These are phyloP conservation scores for Isoetes engelmannii DNA, from an alignment of 83 land plant genomes.

Conservation along the genomic window DNA sequence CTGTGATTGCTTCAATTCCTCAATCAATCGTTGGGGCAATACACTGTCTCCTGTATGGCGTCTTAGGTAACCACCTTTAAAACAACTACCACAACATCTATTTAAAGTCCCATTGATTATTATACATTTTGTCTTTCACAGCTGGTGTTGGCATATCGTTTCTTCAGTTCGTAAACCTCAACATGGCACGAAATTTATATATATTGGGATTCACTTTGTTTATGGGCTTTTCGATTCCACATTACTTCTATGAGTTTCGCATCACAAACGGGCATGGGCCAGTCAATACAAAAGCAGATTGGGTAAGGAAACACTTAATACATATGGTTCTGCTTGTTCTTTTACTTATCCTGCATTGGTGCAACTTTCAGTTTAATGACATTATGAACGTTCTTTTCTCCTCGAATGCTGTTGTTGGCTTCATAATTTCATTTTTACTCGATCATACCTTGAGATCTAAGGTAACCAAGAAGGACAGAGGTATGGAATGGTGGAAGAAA, in stretches of 20 bases:
- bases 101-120: too few species aligned
- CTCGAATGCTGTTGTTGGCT: constrained; percentile 51
- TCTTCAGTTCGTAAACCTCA: constrained; percentile 55
- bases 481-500: constrained; percentile 62
- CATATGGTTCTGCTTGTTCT: not conserved
- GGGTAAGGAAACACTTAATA: constrained; percentile 39
- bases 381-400: constrained; percentile 58
- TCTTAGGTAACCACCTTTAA: constrained; percentile 56
- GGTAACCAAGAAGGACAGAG: constrained; percentile 62
- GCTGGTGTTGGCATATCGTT: not conserved
- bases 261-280: constrained; percentile 43
- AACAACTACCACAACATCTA: too few species aligned
- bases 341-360: constrained; percentile 2
- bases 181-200: constrained; percentile 52
- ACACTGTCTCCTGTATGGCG: constrained; percentile 69
- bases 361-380: constrained; percentile 58
- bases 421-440: constrained; percentile 56
- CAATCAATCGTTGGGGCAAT: constrained; percentile 73
- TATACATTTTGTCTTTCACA: too few species aligned
- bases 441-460: constrained; percentile 63
- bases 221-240: constrained; percentile 69
- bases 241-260: constrained; percentile 51
- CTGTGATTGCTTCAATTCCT: constrained; percentile 82
- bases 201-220: constrained; percentile 65
- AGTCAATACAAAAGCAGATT: constrained; percentile 57